phyloP scores from a whole-genome alignment of 1,139 yeast genomes.

The Candida tropicalis region DNA sequence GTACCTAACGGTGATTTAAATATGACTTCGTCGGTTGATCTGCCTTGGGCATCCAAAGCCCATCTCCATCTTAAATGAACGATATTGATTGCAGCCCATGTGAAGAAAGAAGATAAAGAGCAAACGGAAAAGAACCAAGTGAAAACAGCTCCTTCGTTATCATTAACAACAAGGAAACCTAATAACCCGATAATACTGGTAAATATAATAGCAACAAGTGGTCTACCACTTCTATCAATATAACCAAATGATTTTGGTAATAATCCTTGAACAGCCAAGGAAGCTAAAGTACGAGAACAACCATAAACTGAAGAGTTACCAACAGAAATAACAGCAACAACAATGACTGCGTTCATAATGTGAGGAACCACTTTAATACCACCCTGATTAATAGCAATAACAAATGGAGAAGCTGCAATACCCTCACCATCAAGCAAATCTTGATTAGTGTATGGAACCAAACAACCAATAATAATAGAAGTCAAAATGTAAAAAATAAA shows the following conservation, averaged over 20 bases:
- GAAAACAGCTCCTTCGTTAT: slow-evolving; percentile 53
- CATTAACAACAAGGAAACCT: slow-evolving; percentile 59
- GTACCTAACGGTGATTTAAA: slow-evolving; percentile 52
- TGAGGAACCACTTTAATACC: slow-evolving; percentile 46
- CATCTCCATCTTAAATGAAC: slow-evolving; percentile 43
- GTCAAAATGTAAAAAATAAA: slow-evolving; percentile 57
- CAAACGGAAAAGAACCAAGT: slow-evolving; percentile 70
- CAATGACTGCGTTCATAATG: slow-evolving; percentile 57
- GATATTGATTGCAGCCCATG: slow-evolving; percentile 48
- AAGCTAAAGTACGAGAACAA: slow-evolving; percentile 55
- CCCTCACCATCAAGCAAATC: slow-evolving; percentile 37
- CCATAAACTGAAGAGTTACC: slow-evolving; percentile 61
- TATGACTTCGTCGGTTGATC: slow-evolving; percentile 47
- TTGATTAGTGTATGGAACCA: slow-evolving; percentile 43
- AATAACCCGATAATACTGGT: slow-evolving; percentile 59
- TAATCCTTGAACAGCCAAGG: slow-evolving; percentile 54
- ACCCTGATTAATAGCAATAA: slow-evolving; percentile 41
- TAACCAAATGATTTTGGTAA: slow-evolving; percentile 50
- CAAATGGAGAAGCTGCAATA: slow-evolving; percentile 44
- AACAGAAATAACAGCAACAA: slow-evolving; percentile 53
- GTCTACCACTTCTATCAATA: slow-evolving; percentile 60
- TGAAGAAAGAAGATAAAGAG: slow-evolving; percentile 61
- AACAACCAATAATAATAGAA: slow-evolving; percentile 48
- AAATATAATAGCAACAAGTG: slow-evolving; percentile 52
- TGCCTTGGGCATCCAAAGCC: slow-evolving; percentile 37